Percentiles rank a stretch among this genome's conserved stretches.
Evolutionary conservation across 1,284 basidiomycete genomes (phyloP).

Genomic region (Tilletia indica): DNA sequence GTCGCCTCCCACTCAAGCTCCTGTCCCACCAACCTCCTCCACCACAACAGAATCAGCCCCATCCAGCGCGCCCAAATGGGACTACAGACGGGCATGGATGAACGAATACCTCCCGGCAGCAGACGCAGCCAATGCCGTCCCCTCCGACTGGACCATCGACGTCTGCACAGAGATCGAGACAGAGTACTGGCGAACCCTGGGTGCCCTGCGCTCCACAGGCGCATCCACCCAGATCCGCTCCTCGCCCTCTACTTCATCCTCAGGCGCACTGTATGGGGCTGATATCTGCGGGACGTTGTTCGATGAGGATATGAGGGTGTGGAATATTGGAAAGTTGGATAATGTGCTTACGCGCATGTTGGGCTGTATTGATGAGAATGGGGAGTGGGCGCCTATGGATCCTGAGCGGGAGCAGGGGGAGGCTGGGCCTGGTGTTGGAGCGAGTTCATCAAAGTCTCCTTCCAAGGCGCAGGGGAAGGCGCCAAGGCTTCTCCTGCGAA

Average conservation of each 20-base stretch:
- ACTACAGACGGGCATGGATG: slow-evolving; percentile 44
- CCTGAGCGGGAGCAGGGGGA: background rate
- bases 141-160: slow-evolving; percentile 33
- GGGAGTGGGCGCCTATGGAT: background rate
- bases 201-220: slow-evolving; percentile 59
- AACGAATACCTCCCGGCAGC: slow-evolving; percentile 22
- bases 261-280: slow-evolving; percentile 92
- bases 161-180: slow-evolving; percentile 81
- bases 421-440: no score
- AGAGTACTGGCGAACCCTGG: slow-evolving; percentile 86
- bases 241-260: background rate
- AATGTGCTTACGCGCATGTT: slow-evolving; percentile 80
- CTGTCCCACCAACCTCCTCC: no score
- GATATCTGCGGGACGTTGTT: slow-evolving; percentile 88
- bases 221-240: background rate
- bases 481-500: background rate
- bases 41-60: background rate
- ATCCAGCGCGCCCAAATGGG: slow-evolving; percentile 32
- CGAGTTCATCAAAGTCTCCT: no score
- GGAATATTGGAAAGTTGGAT: slow-evolving; percentile 90
- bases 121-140: slow-evolving; percentile 27
- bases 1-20: no score
- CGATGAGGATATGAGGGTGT: slow-evolving; percentile 73
- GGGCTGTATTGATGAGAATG: background rate
- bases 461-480: slow-evolving; percentile 65